Evolutionary conservation across 2,329 filamentous ascomycete genomes (phyloP).

Genomic region (Mycocentrospora acerina): DNA sequence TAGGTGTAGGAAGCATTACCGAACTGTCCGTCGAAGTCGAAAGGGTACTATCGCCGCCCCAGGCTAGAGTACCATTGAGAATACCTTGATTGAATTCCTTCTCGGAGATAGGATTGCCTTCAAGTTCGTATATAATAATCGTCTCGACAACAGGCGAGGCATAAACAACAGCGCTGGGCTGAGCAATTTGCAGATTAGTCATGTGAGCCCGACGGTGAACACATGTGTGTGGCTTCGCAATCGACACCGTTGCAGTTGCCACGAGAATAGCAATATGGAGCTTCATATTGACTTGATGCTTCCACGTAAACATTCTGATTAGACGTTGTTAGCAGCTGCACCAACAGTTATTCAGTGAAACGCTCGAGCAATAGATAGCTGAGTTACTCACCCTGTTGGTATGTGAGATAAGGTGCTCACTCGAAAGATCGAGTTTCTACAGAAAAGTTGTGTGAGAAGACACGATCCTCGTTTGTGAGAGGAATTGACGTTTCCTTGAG

Average conservation of each 20-base stretch:
- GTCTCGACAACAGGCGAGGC: slow-evolving; percentile 60
- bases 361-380: neutral
- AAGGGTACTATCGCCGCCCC: slow-evolving; percentile 62
- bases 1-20: slow-evolving; percentile 16
- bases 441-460: no score
- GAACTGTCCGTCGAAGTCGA: slow-evolving; percentile 26
- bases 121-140: slow-evolving; percentile 70
- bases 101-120: slow-evolving; percentile 62
- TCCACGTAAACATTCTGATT: neutral
- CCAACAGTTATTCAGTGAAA: slow-evolving; percentile 11
- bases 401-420: neutral
- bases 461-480: no score
- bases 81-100: slow-evolving; percentile 72
- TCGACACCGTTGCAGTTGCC: slow-evolving; percentile 50
- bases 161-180: slow-evolving; percentile 50
- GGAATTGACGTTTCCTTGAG: slow-evolving; percentile 10
- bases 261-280: slow-evolving; percentile 38
- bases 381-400: neutral
- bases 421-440: no score
- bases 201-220: slow-evolving; percentile 53
- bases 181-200: slow-evolving; percentile 49
- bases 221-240: slow-evolving; percentile 62
- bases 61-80: slow-evolving; percentile 64
- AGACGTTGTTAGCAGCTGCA: slow-evolving; percentile 3
- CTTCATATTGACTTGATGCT: slow-evolving; percentile 35